Base-by-base conservation (phyloP, 768 basidiomycete genomes). In the Pleurotus djamor region DNA sequence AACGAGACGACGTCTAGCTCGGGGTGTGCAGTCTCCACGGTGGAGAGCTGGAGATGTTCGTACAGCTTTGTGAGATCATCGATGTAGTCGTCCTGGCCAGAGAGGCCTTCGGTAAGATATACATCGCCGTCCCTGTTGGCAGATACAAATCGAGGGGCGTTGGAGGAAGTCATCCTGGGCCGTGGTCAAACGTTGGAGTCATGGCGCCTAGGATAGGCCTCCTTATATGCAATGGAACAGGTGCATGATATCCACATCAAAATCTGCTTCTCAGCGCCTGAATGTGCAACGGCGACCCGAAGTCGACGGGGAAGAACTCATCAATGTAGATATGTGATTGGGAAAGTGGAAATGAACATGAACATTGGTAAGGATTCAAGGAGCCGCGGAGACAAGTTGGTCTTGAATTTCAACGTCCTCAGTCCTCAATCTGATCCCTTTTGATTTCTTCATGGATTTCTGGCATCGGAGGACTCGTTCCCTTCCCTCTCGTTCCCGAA, bases 1-100 rank as follows among this genome's bases (percentile, higher is more conserved):
- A 83, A 83, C 0, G 76, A 74, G 14, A 81, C 48, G 1, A 82
- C 57, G 62, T 81, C 80, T 33, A 75, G 58, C 4, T 62, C 60
- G 0, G 75, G 72, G 16, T 60, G 58, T 4, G 76, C 71, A 4
- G 72, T 65, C 47, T 83, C 83, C 4, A 79, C 68, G 1, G 79
- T 73, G 44, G 67, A 66, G 12, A 74, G 65, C 60, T 80, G 80
- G 41, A 83, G 70, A 48, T 78, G 64, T 38, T 76, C 76, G 62
- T 75, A 82, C 34, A 76, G 69, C 1, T 50, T 28, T 17, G 57
- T 36, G 28, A 82, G 67, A 1, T 61, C 13, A 34, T 81, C 78
- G 17, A 79, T 59, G 37, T 74, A 59, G 5, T 74, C 72, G 57
- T 81, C 80, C 41, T 73, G 75, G 5, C 71, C 78, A 0, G 64